Base-by-base conservation (phyloP, 2,329 filamentous ascomycete genomes). In the Canariomyces notabilis region DNA sequence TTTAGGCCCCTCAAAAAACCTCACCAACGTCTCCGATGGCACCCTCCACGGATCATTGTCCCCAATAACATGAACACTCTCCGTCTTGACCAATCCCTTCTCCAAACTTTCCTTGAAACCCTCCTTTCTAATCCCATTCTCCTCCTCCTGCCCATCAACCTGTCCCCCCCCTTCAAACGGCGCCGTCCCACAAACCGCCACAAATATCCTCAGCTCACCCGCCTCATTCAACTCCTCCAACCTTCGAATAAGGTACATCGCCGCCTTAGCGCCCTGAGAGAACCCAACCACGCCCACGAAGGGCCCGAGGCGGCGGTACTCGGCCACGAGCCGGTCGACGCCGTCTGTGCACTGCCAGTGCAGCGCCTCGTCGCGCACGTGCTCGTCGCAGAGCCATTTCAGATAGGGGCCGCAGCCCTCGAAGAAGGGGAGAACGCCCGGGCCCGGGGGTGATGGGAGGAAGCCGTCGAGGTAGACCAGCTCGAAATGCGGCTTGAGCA, bases 401-500 rank as follows among this genome's bases (percentile, higher is more conserved):
- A 59, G 59, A 48, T 62, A 69, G 6, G 67, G 66, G 0, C 55
- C 63, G 44, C 58, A 60, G 18, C 53, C 59, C 34, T 58, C 61
- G 41, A 67, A 69, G 18, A 66, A 60, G 5, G 64, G 62, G 6
- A 66, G 53, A 32, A 69, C 64, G 33, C 65, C 67, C 3, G 64
- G 62, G 7, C 65, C 65, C 1, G 64, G 50, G 0, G 37, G 49
- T 42, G 59, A 59, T 18, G 56, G 43, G 49, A 60, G 55, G 12
- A 62, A 61, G 0, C 59, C 67, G 29, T 65, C 54, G 16, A 59
- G 57, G 54, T 63, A 69, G 44, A 66, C 57, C 44, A 68, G 61
- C 16, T 61, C 58, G 52, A 69, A 69, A 44, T 61, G 57, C 11
- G 54, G 49, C 15, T 52, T 37, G 20, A 69, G 61, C 16, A 52